Base-by-base conservation (phyloP, 768 basidiomycete species). In the Hygrophoropsis aurantiaca region DNA sequence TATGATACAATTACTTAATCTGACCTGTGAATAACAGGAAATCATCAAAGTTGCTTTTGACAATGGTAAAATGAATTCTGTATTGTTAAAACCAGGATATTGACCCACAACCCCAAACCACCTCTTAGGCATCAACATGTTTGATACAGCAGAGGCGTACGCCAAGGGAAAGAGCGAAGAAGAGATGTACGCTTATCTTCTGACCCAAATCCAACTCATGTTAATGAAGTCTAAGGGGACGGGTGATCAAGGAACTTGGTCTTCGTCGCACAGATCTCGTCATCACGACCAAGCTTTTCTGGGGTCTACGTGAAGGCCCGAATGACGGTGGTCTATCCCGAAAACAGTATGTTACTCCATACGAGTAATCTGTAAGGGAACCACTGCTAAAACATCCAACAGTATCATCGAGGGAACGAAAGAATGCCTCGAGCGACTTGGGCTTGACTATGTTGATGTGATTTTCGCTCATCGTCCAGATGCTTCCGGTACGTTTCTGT, bases 221-320 rank as follows among this genome's bases (percentile, higher is more conserved):
- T n/a, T n/a, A n/a, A n/a, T n/a, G n/a, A n/a, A n/a, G 21, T n/a
- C 15, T 34, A 33, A 73, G 71, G 58, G 90, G 90, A 15, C 80
- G 85, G 33, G 87, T 82, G 3, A 79, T 90, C 62, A 82, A 81
- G 61, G 88, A 90, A 61, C 77, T 89, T 15, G 78, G 79, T 7
- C 70, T 82, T 55, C 75, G 79, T 30, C 76, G 87, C 26, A 70
- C 74, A 11, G 88, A 91, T 57, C 66, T 90, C 13, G 74, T 92
- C 42, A 73, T 92, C 57, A 80, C 84, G n/a, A 92, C 90, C 47
- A 91, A 91, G 64, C 50, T 91, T 33, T 91, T 81, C 74, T 91
- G 85, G 76, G 90, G 90, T 7, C 68, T 77, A 3, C 67, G 79
- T 44, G 60, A 62, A 20, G 84, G 81, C 37, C 64, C 67, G 16